Base-by-base conservation (phyloP, 352 stramenopile species). In the Globisporangium heterothallicum region DNA sequence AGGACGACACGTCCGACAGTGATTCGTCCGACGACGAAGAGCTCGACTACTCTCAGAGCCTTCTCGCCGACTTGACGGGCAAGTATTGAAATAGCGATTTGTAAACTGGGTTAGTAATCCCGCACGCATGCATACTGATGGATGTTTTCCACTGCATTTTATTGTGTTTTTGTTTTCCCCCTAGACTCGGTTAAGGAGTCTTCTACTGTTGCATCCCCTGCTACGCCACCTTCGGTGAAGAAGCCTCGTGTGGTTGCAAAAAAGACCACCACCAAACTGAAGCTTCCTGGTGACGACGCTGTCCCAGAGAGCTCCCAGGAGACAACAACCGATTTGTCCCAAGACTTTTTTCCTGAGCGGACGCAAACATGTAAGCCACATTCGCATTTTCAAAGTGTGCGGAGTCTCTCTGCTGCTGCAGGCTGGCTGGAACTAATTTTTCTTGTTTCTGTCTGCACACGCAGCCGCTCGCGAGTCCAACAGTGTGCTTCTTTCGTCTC, bases 51-150 rank as follows among this genome's bases (percentile, higher is more conserved):
- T 88, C 74, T 34, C 74, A 91, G 57, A 84, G 72, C 59, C 64
- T 91, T 6, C 59, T 91, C 32, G 79, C 79, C 29, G 75, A 88
- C 40, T 65, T 91, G 64, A 85, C 71, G 25, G 74, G 76, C 85
- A 70, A 68, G 74, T 71, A 41, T 56, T 60, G 49, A 44, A 55
- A 26, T 22, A 45, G 40, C n/a, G 21, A 43, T 42, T 27, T 48
- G 40, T 47, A 42, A 42, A 32, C 27, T 22, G 4, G 41, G 22
- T 41, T 32, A 41, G 21, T n/a, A 53, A 34, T 53, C 42, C 46
- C 19, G 46, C 30, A 53, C 35, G 36, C 32, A 44, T 42, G 18
- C 16, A 53, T 22, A 42, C 45, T 53, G 21, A 49, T 49, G 42
- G 4, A 8, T 42, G 7, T 42, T 53, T 30, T 13, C 9, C 30